Evolutionary conservation across 1,284 basidiomycete species (phyloP).

Genomic region (Puccinia hordei): DNA sequence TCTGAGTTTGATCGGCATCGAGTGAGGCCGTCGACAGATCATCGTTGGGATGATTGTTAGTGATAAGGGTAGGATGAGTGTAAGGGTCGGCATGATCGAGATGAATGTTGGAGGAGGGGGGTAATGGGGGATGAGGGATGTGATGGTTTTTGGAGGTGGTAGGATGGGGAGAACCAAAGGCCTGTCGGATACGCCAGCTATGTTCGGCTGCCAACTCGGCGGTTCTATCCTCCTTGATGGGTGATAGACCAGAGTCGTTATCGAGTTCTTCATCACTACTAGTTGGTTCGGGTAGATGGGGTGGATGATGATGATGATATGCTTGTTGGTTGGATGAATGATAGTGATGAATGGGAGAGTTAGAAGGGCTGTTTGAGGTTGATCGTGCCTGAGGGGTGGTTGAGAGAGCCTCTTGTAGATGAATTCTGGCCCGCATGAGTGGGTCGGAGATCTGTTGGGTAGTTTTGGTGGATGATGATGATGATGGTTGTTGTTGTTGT

Average conservation of each 20-base stretch:
- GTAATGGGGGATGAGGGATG: neutral
- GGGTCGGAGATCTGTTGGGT: slow-evolving; percentile 9
- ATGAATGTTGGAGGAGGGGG: neutral
- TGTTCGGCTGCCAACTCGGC: slow-evolving; percentile 49
- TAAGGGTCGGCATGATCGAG: neutral
- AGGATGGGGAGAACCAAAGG: neutral
- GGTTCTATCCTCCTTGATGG: slow-evolving; percentile 48
- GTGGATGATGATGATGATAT: neutral
- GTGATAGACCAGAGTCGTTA: slow-evolving; percentile 39
- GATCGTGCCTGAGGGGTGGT: slow-evolving; percentile 42
- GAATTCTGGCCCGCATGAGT: slow-evolving; percentile 32
- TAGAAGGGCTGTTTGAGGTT: neutral
- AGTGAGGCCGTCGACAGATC: neutral
- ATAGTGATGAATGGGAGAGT: neutral
- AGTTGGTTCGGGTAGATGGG: neutral
- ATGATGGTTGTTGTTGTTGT: no score
- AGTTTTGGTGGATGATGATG: no score
- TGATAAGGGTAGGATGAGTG: neutral
- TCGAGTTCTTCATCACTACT: slow-evolving; percentile 10
- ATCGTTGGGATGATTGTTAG: neutral
- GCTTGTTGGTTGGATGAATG: neutral
- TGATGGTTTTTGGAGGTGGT: no score
- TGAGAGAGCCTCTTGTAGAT: slow-evolving; percentile 38
- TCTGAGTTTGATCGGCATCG: neutral
- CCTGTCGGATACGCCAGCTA: slow-evolving; percentile 26